Percentiles rank a stretch among this genome's conserved stretches.
Conservation (phyloP, 768 basidiomycete genomes). For the Mycena latifolia region DNA sequence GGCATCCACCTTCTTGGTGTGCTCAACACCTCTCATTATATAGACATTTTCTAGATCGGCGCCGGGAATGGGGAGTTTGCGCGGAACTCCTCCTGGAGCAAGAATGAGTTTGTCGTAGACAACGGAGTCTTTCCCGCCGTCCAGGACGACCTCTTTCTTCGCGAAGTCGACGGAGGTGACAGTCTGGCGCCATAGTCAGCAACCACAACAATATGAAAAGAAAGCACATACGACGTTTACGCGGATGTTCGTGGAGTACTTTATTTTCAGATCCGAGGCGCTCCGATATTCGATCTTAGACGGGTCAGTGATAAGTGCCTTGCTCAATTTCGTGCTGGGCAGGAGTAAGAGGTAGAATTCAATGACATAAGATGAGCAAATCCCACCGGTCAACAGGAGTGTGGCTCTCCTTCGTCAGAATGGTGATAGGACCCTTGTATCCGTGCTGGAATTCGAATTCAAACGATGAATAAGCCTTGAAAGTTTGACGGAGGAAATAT, state of each 20-base stretch:
- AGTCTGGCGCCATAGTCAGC: constrained; percentile 52
- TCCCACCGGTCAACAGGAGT: constrained; percentile 85
- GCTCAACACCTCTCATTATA: constrained; percentile 77
- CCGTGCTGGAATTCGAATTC: constrained; percentile 65
- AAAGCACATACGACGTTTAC: constrained; percentile 62
- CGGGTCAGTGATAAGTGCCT: constrained; percentile 83
- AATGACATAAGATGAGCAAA: constrained; percentile 15
- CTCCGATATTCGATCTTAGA: constrained; percentile 83
- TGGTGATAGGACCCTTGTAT: constrained; percentile 80
- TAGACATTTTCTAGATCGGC: constrained; percentile 81
- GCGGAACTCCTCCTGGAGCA: constrained; percentile 81
- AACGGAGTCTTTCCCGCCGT: constrained; percentile 68
- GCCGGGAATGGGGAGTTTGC: constrained; percentile 82
- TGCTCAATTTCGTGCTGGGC: constrained; percentile 87
- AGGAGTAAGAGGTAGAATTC: constrained; percentile 20
- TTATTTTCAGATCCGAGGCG: constrained; percentile 80
- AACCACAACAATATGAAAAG: constrained; percentile 9
- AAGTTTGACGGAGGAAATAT: not conserved
- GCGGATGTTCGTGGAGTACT: constrained; percentile 76
- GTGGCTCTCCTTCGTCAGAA: constrained; percentile 84
- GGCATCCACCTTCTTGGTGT: constrained; percentile 78
- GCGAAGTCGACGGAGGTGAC: constrained; percentile 78
- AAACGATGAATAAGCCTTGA: constrained; percentile 3
- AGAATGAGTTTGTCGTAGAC: constrained; percentile 85
- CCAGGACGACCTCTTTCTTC: constrained; percentile 72